Base-by-base conservation (phyloP, 495 filamentous ascomycete genomes). In the Lentithecium fluviatile region DNA sequence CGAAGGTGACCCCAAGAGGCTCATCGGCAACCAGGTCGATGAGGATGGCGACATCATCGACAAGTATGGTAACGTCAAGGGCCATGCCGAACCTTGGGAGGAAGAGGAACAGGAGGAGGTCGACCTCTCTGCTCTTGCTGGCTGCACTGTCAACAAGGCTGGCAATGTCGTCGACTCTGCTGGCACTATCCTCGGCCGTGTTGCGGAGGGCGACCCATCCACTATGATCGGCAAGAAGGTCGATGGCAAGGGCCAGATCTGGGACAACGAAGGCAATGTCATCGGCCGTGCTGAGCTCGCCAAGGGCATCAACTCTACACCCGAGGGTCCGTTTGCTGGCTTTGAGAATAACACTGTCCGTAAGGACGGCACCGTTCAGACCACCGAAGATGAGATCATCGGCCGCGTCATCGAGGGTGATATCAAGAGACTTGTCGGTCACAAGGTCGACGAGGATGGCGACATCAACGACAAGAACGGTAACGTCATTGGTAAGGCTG, bases 11-110 rank as follows among this genome's bases (percentile, higher is more conserved):
- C 62, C 82, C 13, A 87, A 87, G 75, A 80, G 80, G 56, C 80
- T 95, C 6, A 78, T 86, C 34, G 89, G 89, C n/a, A 86, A 88
- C 66, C 68, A 77, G 8, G 88, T 95, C 37, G 90, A 95, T 62
- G 79, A 87, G 29, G 90, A 95, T 67, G 90, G 90, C 15, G 90
- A 94, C 58, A 87, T 95, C 60, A 77, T 91, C 52, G 90, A 93
- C 73, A 87, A 85, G 70, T 83, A 83, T 46, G 90, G 90, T 37
- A 92, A 91, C 67, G 82, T 86, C 47, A 85, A 90, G 62, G 90
- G 90, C 51, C 84, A 83, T 51, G 87, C 85, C 13, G 87, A 91
- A 73, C 83, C 82, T 6, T 90, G 83, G 70, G 80, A 88, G 53
- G 78, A 80, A 46, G 78, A 73, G 29, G 85, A 80, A 62, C 77